These are phyloP conservation scores for Rutstroemia sp. DNA, from an alignment of 2,329 filamentous ascomycete species.

Conservation along the genomic window DNA sequence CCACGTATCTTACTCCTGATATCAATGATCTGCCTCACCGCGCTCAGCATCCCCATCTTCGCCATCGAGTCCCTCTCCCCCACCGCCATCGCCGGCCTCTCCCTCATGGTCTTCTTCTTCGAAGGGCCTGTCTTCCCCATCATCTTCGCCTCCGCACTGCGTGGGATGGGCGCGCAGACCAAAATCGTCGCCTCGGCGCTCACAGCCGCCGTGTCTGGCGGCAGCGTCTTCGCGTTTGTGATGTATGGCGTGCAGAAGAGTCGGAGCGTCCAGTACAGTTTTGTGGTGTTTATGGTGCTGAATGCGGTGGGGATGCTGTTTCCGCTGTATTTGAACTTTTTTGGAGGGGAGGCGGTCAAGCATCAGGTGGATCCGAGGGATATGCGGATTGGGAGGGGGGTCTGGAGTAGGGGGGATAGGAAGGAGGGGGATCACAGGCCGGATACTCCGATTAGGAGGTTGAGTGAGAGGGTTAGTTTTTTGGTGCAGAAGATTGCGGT, in stretches of 20 bases:
- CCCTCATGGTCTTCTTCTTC: slow-evolving; percentile 68
- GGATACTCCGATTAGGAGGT: slow-evolving; percentile 10
- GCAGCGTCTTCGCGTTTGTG: slow-evolving; percentile 24
- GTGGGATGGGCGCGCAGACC: slow-evolving; percentile 71
- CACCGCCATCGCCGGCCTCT: slow-evolving; percentile 45
- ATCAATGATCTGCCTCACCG: slow-evolving; percentile 52
- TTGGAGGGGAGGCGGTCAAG: slow-evolving; percentile 14
- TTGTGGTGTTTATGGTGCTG: slow-evolving; percentile 24
- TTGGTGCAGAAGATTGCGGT: slow-evolving; percentile 14
- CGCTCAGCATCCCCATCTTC: slow-evolving; percentile 38
- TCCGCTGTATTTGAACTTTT: slow-evolving; percentile 23
- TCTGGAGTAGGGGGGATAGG: neutral
- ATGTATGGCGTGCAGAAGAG: slow-evolving; percentile 21
- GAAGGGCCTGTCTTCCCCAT: slow-evolving; percentile 79
- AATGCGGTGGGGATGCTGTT: slow-evolving; percentile 20
- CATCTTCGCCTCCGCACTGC: slow-evolving; percentile 70
- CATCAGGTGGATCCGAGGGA: slow-evolving; percentile 21
- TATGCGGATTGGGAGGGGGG: neutral
- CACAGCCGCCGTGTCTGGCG: slow-evolving; percentile 36
- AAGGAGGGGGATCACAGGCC: neutral
- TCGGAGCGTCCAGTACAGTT: slow-evolving; percentile 17
- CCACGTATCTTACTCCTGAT: slow-evolving; percentile 64
- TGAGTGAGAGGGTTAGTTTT: slow-evolving; percentile 13
- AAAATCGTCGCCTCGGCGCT: slow-evolving; percentile 73
- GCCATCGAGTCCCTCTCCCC: slow-evolving; percentile 32